Evolutionary conservation across 352 stramenopile genomes (phyloP).

Genomic region (Phytophthora sansomeana): DNA sequence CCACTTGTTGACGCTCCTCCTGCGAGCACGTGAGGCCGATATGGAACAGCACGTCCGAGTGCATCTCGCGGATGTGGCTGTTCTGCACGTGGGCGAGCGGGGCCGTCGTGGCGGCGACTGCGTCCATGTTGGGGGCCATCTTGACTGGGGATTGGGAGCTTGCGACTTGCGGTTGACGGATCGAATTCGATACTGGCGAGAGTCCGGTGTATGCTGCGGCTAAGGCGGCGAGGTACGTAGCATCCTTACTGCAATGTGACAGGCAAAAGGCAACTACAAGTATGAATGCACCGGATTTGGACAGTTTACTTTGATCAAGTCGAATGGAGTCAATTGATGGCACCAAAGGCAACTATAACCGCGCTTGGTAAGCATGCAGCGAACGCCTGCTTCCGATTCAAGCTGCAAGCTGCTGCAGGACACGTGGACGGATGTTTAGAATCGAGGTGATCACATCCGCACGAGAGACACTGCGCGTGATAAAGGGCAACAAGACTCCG

Average conservation of each 20-base stretch:
- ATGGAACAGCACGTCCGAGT: conserved; percentile 80
- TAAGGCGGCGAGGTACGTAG: neutral
- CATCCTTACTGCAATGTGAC: conserved; percentile 9
- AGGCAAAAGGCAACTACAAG: conserved; percentile 21
- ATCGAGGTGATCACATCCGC: conserved; percentile 20
- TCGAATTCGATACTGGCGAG: conserved; percentile 32
- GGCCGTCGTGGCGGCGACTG: conserved; percentile 15
- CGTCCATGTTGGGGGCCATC: conserved; percentile 44
- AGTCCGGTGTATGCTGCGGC: neutral
- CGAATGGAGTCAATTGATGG: conserved; percentile 14
- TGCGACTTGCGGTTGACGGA: conserved; percentile 14
- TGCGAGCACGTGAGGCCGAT: conserved; percentile 70
- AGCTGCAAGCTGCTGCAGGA: neutral
- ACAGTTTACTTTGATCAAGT: conserved; percentile 1
- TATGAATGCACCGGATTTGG: conserved; percentile 30
- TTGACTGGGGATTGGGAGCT: conserved; percentile 9
- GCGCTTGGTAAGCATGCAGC: conserved; percentile 16
- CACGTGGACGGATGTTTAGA: conserved; percentile 16
- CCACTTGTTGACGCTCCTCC: conserved; percentile 55
- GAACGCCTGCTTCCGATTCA: neutral
- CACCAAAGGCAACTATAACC: conserved; percentile 11
- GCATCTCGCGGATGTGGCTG: conserved; percentile 64
- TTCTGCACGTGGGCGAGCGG: conserved; percentile 61
- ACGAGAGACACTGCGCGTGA: conserved; percentile 25
- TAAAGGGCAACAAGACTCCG: conserved; percentile 2